phyloP scores from a whole-genome alignment of 768 basidiomycete genomes.

The Serendipita sp. region DNA sequence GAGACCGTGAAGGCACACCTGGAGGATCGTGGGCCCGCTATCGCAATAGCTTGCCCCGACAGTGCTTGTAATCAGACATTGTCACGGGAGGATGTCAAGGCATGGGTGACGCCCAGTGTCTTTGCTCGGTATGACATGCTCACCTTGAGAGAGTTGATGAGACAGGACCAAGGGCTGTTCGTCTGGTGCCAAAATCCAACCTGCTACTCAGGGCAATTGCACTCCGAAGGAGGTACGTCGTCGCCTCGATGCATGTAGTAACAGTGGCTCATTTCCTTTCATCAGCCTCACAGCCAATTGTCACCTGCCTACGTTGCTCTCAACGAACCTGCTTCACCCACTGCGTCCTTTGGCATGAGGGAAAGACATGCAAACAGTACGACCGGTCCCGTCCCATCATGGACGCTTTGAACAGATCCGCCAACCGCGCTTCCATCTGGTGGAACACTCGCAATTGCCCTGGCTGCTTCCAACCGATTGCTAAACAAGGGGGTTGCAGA shows the following conservation, averaged over 20 bases:
- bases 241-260: no score
- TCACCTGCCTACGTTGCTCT: background rate
- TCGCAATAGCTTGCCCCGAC: background rate
- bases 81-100: background rate
- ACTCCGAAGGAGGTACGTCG: background rate
- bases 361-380: background rate
- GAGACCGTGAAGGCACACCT: background rate
- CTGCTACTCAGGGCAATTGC: background rate
- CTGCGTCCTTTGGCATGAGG: background rate
- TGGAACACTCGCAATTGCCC: background rate
- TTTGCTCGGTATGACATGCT: slow-evolving; percentile 2
- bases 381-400: background rate
- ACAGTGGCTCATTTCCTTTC: no score
- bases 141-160: background rate
- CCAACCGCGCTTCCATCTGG: background rate
- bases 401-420: background rate
- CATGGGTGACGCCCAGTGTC: background rate
- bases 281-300: background rate
- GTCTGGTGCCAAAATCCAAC: background rate
- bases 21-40: background rate
- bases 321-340: background rate
- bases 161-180: background rate
- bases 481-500: background rate
- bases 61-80: background rate
- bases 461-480: background rate